A percentile compares a stretch with the other conserved stretches of the same genome.
Evolutionary conservation across 2,329 filamentous ascomycete genomes (phyloP).

Genomic region (Aspergillus fructus): DNA sequence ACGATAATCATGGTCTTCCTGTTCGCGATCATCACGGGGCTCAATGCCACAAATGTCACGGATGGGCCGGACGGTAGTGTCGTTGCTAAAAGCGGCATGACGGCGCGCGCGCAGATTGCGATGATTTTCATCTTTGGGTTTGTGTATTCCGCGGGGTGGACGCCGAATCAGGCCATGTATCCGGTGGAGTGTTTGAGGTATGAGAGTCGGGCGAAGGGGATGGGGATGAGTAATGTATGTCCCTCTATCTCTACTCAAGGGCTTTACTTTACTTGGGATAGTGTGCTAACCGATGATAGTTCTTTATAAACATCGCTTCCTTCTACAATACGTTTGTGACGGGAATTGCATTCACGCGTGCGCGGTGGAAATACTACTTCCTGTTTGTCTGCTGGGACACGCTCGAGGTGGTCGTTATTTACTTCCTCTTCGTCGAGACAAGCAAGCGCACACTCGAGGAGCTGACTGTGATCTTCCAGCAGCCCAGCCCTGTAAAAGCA

Average conservation of each 20-base stretch:
- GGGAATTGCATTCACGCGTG: constrained; percentile 48
- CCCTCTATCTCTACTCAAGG: background rate
- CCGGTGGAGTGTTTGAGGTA: constrained; percentile 57
- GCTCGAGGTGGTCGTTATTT: constrained; percentile 39
- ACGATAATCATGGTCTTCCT: constrained; percentile 44
- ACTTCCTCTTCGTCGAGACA: constrained; percentile 54
- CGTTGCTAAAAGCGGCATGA: constrained; percentile 34
- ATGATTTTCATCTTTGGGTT: constrained; percentile 59
- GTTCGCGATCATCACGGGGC: constrained; percentile 52
- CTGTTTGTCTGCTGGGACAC: constrained; percentile 43
- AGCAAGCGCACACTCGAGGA: constrained; percentile 55
- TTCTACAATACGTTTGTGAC: constrained; percentile 52
- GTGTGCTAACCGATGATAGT: constrained; percentile 13
- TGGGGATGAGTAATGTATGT: constrained; percentile 48
- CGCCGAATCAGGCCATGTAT: constrained; percentile 51
- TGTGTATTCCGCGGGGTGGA: constrained; percentile 52
- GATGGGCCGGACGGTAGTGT: constrained; percentile 22
- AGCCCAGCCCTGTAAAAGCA: constrained; percentile 37
- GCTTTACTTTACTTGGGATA: too few relatives aligned
- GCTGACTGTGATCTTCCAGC: constrained; percentile 49
- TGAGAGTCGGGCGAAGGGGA: constrained; percentile 58
- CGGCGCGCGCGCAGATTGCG: constrained; percentile 51
- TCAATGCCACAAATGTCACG: constrained; percentile 49
- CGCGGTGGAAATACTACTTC: constrained; percentile 58
- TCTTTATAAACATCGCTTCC: constrained; percentile 48